A percentile compares a stretch with the other conserved stretches of the same genome.
phyloP scores from a whole-genome alignment of 768 basidiomycete genomes.

The Russula brevipes region DNA sequence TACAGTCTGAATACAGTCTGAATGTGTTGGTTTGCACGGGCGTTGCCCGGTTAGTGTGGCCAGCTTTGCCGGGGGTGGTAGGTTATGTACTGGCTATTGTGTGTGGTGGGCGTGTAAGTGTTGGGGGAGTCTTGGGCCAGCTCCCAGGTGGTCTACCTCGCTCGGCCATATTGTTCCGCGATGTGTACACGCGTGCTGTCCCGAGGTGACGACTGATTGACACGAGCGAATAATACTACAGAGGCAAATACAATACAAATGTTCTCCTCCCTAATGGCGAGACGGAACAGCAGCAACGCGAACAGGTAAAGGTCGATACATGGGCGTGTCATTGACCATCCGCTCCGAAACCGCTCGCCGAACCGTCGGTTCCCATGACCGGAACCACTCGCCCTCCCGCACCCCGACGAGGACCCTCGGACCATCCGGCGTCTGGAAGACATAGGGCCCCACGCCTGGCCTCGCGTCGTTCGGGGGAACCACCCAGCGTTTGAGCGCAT shows the following conservation, averaged over 20 bases:
- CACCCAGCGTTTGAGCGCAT: constrained; percentile 50
- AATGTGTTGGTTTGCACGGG: no score
- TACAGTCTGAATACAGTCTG: no score
- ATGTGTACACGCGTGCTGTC: neutral
- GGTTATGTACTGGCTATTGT: no score
- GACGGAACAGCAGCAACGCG: neutral
- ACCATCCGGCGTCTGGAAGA: constrained; percentile 31
- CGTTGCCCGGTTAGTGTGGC: no score
- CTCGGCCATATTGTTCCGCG: neutral
- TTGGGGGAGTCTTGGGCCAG: no score
- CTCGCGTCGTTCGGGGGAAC: constrained; percentile 5
- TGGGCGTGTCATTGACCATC: constrained; percentile 14
- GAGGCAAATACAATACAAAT: no score
- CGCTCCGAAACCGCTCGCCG: constrained; percentile 45
- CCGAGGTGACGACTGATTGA: neutral
- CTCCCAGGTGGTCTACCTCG: no score
- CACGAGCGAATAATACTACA: neutral
- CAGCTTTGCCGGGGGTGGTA: no score
- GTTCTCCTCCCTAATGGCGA: neutral
- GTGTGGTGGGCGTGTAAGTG: no score
- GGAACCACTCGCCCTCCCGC: constrained; percentile 74
- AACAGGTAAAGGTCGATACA: constrained; percentile 15
- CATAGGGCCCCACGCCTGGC: neutral
- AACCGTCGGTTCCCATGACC: constrained; percentile 65
- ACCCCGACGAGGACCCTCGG: constrained; percentile 46